These are phyloP conservation scores for Lepiota subincarnata DNA, from an alignment of 768 basidiomycete species.

Conservation along the genomic window DNA sequence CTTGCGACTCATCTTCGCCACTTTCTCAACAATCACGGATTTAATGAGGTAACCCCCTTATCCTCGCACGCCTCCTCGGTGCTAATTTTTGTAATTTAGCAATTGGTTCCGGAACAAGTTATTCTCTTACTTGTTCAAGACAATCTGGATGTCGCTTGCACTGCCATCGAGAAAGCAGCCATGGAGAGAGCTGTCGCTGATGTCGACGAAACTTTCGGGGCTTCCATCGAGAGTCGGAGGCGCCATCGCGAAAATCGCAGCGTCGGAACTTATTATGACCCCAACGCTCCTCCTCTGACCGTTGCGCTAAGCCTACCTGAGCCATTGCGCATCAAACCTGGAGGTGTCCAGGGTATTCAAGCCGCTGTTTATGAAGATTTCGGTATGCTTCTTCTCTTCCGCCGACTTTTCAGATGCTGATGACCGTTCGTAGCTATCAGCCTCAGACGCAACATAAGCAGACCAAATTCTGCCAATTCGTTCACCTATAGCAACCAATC, in stretches of 20 bases:
- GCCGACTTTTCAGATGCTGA: not conserved
- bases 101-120: conserved; percentile 79
- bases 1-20: conserved; percentile 86
- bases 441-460: conserved; percentile 50
- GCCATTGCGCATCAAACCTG: conserved; percentile 77
- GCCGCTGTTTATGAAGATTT: conserved; percentile 95
- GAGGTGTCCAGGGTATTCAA: conserved; percentile 80
- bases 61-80: not conserved
- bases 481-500: conserved; percentile 53
- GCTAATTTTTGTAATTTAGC: conserved; percentile 26
- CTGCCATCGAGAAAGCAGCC: conserved; percentile 93
- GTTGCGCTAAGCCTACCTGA: conserved; percentile 80
- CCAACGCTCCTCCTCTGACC: conserved; percentile 62
- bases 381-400: conserved; percentile 33
- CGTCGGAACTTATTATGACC: conserved; percentile 87
- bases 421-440: not conserved
- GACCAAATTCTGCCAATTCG: conserved; percentile 69
- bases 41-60: conserved; percentile 59
- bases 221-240: conserved; percentile 79
- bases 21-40: conserved; percentile 81
- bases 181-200: conserved; percentile 94
- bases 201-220: conserved; percentile 83
- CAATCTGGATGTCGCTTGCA: conserved; percentile 90
- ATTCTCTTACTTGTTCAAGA: conserved; percentile 79
- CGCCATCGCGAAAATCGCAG: conserved; percentile 77